These are phyloP conservation scores for Podochytrium sp. DNA, from an alignment of 192 early-diverging fungal genomes.

Conservation along the genomic window DNA sequence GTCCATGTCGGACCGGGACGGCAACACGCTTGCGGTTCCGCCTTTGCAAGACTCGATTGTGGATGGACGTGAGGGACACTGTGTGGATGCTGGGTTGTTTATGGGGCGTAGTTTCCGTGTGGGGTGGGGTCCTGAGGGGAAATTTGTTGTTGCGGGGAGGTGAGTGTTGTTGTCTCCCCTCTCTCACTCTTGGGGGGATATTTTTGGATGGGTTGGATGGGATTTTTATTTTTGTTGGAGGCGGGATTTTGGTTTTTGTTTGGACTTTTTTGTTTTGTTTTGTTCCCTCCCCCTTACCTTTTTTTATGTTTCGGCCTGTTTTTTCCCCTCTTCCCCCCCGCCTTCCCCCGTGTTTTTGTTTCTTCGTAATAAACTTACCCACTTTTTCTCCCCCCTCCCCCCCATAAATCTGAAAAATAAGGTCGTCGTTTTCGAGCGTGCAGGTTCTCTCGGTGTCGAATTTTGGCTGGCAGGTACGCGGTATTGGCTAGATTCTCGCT, in stretches of 20 bases:
- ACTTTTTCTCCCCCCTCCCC: background rate
- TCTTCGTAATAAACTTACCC: background rate
- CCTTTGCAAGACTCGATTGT: conserved; percentile 6
- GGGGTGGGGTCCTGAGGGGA: conserved; percentile 81
- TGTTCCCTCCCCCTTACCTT: background rate
- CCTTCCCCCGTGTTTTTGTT: background rate
- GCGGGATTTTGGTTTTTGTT: background rate
- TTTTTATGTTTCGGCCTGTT: background rate
- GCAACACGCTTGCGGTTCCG: background rate
- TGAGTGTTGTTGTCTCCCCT: conserved; percentile 26
- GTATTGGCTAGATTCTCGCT: background rate
- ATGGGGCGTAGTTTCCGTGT: conserved; percentile 85
- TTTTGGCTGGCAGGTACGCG: conserved; percentile 13
- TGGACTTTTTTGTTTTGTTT: background rate
- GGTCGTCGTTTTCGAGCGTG: conserved; percentile 1
- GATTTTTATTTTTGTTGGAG: background rate
- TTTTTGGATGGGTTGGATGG: background rate
- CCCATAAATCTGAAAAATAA: background rate
- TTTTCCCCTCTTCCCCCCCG: too few species aligned
- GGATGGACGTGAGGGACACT: conserved; percentile 1
- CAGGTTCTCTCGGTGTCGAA: background rate
- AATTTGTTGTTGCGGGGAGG: conserved; percentile 65
- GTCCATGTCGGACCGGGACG: background rate
- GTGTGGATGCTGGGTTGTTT: conserved; percentile 73
- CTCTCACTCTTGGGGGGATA: background rate